These are phyloP conservation scores for Mycena polygramma DNA, from an alignment of 768 basidiomycete genomes.

Conservation along the genomic window DNA sequence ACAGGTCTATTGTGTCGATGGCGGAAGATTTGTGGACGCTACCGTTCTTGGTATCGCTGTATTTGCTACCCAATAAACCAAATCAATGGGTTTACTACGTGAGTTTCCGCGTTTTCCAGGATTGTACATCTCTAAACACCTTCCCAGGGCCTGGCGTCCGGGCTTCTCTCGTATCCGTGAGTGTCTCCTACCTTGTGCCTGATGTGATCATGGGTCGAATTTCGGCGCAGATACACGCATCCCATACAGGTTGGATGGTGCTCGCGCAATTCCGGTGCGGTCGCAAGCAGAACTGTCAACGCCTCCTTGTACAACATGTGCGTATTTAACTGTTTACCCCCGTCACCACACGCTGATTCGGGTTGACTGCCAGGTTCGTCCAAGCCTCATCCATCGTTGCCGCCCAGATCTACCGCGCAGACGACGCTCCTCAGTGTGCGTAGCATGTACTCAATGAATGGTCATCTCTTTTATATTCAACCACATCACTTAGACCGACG, in stretches of 20 bases:
- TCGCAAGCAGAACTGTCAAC: constrained; percentile 71
- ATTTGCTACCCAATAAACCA: constrained; percentile 59
- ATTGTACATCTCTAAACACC: neutral
- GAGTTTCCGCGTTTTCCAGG: constrained; percentile 31
- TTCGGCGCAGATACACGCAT: constrained; percentile 56
- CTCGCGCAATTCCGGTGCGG: constrained; percentile 70
- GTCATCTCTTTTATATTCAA: neutral
- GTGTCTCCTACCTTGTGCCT: constrained; percentile 32
- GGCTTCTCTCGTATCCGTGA: constrained; percentile 60
- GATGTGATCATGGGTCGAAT: constrained; percentile 13
- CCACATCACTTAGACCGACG: constrained; percentile 57
- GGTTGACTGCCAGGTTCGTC: constrained; percentile 50
- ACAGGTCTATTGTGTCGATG: constrained; percentile 68
- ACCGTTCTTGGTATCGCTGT: constrained; percentile 71
- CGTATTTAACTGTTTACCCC: constrained; percentile 11
- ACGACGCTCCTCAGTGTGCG: constrained; percentile 70
- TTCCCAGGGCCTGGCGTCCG: constrained; percentile 56
- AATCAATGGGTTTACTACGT: constrained; percentile 70
- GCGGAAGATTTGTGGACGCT: constrained; percentile 70
- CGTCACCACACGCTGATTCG: neutral
- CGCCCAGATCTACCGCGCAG: constrained; percentile 68
- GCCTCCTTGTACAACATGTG: constrained; percentile 72
- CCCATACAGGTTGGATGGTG: constrained; percentile 72
- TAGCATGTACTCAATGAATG: neutral
- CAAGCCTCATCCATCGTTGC: constrained; percentile 61